Percentiles rank a stretch among this genome's conserved stretches.
Conservation (phyloP, 306 rosid genomes). For the Cicer pinnatifidum region DNA sequence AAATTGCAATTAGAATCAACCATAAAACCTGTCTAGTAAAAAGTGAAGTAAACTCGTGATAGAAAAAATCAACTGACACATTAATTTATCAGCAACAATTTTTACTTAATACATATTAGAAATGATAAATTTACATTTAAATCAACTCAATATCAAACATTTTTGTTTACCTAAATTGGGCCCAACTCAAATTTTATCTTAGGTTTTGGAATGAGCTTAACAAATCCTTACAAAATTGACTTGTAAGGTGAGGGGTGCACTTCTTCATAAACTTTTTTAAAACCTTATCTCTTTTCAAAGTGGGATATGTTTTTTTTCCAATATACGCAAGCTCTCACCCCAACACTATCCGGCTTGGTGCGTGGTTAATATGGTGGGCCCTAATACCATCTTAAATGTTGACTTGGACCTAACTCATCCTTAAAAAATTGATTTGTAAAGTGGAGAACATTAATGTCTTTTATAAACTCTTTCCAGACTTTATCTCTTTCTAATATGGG, state of each 20-base stretch:
- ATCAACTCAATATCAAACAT: conserved; percentile 21
- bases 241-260: neutral
- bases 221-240: neutral
- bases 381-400: neutral
- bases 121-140: conserved; percentile 9
- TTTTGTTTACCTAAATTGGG: too few species aligned
- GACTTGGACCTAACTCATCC: neutral
- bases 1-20: conserved; percentile 38
- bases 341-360: neutral
- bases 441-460: neutral
- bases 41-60: neutral
- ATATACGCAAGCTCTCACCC: neutral
- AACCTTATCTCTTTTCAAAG: neutral
- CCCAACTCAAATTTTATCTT: neutral
- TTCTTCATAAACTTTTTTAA: neutral
- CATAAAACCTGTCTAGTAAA: neutral
- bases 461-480: neutral
- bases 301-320: neutral
- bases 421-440: neutral
- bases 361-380: neutral
- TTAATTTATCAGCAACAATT: conserved; percentile 26
- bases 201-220: neutral
- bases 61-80: conserved; percentile 18
- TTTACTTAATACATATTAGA: neutral
- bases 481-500: neutral